These are phyloP conservation scores for Omphalea diandra DNA, from an alignment of 441 rosid genomes.

Conservation along the genomic window DNA sequence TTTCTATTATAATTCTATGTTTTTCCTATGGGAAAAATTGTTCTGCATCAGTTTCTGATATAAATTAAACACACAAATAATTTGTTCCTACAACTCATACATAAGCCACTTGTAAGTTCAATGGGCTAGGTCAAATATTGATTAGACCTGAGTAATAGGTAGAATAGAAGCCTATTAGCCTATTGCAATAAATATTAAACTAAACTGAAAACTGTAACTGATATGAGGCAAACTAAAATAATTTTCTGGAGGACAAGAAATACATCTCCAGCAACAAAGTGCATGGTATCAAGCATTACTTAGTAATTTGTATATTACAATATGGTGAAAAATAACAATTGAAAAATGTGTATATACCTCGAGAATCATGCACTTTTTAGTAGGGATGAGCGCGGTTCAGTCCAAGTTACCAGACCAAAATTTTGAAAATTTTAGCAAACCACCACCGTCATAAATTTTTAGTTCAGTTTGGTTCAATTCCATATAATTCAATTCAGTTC, in stretches of 20 bases:
- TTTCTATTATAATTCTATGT: background rate
- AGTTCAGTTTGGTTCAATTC: too few species aligned
- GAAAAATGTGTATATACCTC: background rate
- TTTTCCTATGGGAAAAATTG: background rate
- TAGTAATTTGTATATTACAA: constrained; percentile 8
- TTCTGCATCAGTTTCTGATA: background rate
- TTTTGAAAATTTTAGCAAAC: too few species aligned
- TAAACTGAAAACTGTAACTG: background rate
- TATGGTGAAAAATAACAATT: background rate
- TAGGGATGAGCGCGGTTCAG: too few species aligned
- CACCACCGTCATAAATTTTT: too few species aligned
- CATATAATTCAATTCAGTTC: too few species aligned
- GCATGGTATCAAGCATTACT: background rate
- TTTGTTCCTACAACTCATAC: background rate
- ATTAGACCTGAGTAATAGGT: background rate
- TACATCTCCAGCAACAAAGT: constrained; percentile 6
- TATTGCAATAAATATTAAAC: background rate
- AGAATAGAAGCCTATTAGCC: background rate
- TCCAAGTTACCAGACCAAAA: too few species aligned
- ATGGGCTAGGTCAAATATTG: background rate
- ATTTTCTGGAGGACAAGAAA: constrained; percentile 16
- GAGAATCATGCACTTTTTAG: background rate
- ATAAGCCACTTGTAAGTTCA: background rate
- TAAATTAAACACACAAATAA: background rate
- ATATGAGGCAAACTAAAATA: background rate